Conservation (phyloP, 192 early-diverging fungal genomes). For the Backusella australiensis region DNA sequence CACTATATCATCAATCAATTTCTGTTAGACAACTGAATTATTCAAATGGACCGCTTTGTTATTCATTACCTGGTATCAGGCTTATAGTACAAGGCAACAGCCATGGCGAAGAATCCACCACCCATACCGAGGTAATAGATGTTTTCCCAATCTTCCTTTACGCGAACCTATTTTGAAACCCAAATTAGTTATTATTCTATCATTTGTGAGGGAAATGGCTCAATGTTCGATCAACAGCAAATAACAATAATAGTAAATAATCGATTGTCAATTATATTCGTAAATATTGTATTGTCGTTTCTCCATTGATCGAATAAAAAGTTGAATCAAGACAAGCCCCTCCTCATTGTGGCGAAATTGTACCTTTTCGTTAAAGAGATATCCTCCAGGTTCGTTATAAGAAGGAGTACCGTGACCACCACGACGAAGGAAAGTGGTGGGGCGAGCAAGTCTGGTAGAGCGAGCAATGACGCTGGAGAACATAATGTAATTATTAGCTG, state of each 20-base stretch:
- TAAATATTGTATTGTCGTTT: background rate
- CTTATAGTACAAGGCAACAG: constrained; percentile 64
- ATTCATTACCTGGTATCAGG: constrained; percentile 74
- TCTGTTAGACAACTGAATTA: background rate
- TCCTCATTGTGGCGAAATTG: background rate
- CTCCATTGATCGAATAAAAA: background rate
- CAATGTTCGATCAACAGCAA: background rate
- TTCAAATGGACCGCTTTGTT: background rate
- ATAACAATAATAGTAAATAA: background rate
- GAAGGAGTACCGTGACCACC: constrained; percentile 56
- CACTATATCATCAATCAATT: constrained; percentile 37
- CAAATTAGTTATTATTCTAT: background rate
- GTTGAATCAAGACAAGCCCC: background rate
- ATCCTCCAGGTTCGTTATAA: constrained; percentile 72
- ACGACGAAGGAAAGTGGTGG: constrained; percentile 47
- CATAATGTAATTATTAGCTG: constrained; percentile 18
- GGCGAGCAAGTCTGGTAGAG: constrained; percentile 43
- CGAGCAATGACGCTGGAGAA: constrained; percentile 45
- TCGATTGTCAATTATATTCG: background rate
- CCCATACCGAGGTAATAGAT: constrained; percentile 60
- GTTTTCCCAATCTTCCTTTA: constrained; percentile 75
- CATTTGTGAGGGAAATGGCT: background rate
- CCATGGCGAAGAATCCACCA: constrained; percentile 54
- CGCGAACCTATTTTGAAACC: constrained; percentile 41
- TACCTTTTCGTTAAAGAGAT: constrained; percentile 79